Conservation (phyloP, 345 rosid genomes). For the Aquilaria yunnanensis region DNA sequence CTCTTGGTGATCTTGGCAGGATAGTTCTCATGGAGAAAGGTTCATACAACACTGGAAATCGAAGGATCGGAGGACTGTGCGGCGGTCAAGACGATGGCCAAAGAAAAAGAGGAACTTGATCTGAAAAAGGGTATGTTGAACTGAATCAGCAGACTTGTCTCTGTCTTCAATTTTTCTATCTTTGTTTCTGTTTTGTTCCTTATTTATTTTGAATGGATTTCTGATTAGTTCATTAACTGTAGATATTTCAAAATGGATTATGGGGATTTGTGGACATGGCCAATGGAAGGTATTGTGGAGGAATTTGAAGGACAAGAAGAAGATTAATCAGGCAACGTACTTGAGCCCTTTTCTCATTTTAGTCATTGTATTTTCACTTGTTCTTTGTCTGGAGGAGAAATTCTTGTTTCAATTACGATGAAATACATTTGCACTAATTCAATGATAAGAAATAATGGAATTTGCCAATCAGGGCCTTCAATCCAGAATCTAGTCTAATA, state of each 20-base stretch:
- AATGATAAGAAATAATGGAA: no score
- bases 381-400: no score
- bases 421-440: background rate
- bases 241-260: conserved; percentile 61
- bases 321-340: background rate
- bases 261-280: conserved; percentile 92
- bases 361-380: no score
- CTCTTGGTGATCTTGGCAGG: conserved; percentile 83
- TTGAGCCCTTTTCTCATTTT: no score
- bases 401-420: background rate
- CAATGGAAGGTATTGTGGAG: conserved; percentile 85
- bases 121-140: conserved; percentile 42
- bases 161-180: background rate
- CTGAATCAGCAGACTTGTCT: background rate
- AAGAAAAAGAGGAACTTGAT: conserved; percentile 36
- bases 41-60: conserved; percentile 47
- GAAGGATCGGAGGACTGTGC: conserved; percentile 31
- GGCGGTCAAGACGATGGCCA: background rate
- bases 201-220: conserved; percentile 1
- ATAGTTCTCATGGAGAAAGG: conserved; percentile 80
- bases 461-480: no score
- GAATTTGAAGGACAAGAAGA: conserved; percentile 50
- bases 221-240: conserved; percentile 13
- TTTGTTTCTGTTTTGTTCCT: background rate
- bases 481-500: no score